These are phyloP conservation scores for Auxenochlorella protothecoides DNA, from an alignment of 139 green algal genomes.

Conservation along the genomic window DNA sequence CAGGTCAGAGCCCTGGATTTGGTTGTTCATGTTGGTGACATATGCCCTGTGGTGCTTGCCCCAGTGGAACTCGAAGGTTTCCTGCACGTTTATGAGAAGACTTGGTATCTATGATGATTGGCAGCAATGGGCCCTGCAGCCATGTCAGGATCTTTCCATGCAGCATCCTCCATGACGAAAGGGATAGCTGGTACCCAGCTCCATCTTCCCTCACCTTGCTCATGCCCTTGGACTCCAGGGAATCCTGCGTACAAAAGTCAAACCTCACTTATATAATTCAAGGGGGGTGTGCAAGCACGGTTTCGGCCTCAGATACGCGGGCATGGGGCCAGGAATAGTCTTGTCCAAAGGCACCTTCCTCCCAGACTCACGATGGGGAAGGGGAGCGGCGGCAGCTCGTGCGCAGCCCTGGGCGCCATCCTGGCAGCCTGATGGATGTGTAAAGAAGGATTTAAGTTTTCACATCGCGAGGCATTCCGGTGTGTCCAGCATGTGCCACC, in stretches of 20 bases:
- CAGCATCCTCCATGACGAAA: background rate
- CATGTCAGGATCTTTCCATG: background rate
- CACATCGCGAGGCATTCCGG: no score
- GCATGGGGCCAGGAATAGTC: background rate
- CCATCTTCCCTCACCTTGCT: conserved; percentile 14
- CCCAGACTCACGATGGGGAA: conserved; percentile 20
- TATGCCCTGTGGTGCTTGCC: conserved; percentile 90
- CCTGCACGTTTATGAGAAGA: conserved; percentile 8
- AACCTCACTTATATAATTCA: background rate
- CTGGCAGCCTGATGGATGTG: no score
- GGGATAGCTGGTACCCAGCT: no score
- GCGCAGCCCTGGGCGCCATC: conserved; percentile 8
- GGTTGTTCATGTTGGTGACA: conserved; percentile 85
- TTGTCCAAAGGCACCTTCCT: background rate
- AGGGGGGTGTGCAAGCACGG: background rate
- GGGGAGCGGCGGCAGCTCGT: conserved; percentile 30
- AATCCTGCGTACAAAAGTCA: conserved; percentile 17
- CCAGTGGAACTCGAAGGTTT: conserved; percentile 80
- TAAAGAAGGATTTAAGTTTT: no score
- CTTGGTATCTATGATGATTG: background rate
- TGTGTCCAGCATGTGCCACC: no score
- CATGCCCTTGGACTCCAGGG: conserved; percentile 31
- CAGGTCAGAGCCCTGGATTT: conserved; percentile 71
- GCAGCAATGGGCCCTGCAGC: background rate
- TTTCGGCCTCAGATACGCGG: background rate